A percentile compares a stretch with the other conserved stretches of the same genome.
phyloP scores from a whole-genome alignment of 495 filamentous ascomycete genomes.

The Penicillium daleae region DNA sequence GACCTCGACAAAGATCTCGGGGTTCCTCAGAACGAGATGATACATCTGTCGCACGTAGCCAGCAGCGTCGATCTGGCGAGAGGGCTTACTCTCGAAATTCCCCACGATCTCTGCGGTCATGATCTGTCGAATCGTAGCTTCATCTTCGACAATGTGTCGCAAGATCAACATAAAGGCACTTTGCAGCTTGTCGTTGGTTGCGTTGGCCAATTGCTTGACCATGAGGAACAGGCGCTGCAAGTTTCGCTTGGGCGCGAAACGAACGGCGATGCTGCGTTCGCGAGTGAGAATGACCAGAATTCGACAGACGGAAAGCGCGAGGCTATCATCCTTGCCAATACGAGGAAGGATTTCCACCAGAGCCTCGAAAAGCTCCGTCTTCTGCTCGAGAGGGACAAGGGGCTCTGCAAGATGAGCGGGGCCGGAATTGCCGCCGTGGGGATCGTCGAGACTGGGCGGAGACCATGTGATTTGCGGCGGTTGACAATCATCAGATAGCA shows the following conservation, averaged over 20 bases:
- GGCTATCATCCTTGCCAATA: conserved; percentile 80
- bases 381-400: conserved; percentile 68
- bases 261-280: conserved; percentile 69
- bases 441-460: conserved; percentile 60
- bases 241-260: conserved; percentile 83
- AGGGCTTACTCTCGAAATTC: conserved; percentile 67
- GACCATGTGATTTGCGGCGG: conserved; percentile 76
- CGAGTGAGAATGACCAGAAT: conserved; percentile 91
- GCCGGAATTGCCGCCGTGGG: conserved; percentile 45
- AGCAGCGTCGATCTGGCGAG: conserved; percentile 67
- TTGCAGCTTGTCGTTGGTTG: conserved; percentile 73
- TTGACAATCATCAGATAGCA: conserved; percentile 85
- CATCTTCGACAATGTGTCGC: conserved; percentile 93
- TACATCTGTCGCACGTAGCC: conserved; percentile 77
- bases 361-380: conserved; percentile 69
- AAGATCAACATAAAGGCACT: conserved; percentile 84
- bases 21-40: conserved; percentile 80
- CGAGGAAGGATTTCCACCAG: conserved; percentile 81
- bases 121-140: conserved; percentile 84
- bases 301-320: conserved; percentile 82
- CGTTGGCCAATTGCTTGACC: conserved; percentile 85
- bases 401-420: conserved; percentile 62
- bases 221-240: conserved; percentile 90
- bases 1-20: conserved; percentile 88
- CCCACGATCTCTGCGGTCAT: conserved; percentile 89